These are phyloP conservation scores for Avena insularis DNA, from an alignment of 176 grass and related monocot species.

Conservation along the genomic window DNA sequence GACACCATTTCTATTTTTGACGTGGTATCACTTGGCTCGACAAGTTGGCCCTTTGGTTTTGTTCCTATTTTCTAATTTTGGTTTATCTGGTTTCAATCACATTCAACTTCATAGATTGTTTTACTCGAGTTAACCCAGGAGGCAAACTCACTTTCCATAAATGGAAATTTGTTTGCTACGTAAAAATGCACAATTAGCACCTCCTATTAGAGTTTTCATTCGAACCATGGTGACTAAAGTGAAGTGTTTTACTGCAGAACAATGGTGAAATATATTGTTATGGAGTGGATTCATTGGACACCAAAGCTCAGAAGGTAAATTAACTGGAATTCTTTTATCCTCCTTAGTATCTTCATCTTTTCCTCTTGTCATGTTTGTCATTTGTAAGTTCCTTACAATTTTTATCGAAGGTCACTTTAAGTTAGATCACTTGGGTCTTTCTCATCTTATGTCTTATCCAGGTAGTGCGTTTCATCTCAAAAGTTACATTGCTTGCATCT, in stretches of 20 bases:
- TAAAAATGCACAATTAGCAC: conserved; percentile 21
- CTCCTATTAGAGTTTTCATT: conserved; percentile 8
- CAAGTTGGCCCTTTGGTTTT: neutral
- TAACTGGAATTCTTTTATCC: conserved; percentile 30
- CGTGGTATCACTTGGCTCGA: conserved; percentile 1
- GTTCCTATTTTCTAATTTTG: neutral
- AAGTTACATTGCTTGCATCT: conserved; percentile 91
- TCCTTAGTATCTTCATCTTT: neutral
- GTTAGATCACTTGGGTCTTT: conserved; percentile 21
- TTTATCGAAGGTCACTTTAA: conserved; percentile 14
- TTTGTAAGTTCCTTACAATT: conserved; percentile 15
- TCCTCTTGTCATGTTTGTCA: conserved; percentile 18
- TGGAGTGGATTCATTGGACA: conserved; percentile 91
- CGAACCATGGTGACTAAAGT: neutral
- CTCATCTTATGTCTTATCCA: conserved; percentile 43
- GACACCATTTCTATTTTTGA: neutral
- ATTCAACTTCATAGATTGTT: neutral
- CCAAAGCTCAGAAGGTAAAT: conserved; percentile 76
- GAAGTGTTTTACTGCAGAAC: conserved; percentile 53
- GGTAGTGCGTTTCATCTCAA: conserved; percentile 91
- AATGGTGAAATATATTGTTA: conserved; percentile 76
- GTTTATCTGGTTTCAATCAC: conserved; percentile 4
- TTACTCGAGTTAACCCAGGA: conserved; percentile 12
- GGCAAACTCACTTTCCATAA: neutral
- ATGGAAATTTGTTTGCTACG: conserved; percentile 12